Evolutionary conservation across 2,329 filamentous ascomycete genomes (phyloP).

Genomic region (Penicillium corylophilum): DNA sequence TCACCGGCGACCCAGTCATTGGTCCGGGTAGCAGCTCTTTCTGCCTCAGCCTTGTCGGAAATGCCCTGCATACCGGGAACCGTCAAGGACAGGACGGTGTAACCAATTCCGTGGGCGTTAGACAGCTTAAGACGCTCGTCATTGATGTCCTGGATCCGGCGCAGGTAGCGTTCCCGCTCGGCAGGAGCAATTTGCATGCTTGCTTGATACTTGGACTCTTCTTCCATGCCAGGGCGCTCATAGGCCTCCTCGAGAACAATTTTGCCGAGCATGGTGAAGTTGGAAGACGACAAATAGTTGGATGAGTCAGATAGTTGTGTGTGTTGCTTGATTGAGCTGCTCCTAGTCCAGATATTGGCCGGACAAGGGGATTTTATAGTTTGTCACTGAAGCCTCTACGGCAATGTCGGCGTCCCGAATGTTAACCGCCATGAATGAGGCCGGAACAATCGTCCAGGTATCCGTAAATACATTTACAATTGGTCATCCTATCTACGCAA

Average conservation of each 20-base stretch:
- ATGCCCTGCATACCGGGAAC: slow-evolving; percentile 47
- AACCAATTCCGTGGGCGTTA: slow-evolving; percentile 43
- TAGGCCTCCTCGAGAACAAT: slow-evolving; percentile 61
- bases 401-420: neutral
- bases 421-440: no score
- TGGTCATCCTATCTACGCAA: no score
- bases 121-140: slow-evolving; percentile 37
- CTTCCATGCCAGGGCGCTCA: slow-evolving; percentile 54
- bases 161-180: slow-evolving; percentile 55
- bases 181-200: slow-evolving; percentile 49
- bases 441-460: no score
- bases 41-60: slow-evolving; percentile 37
- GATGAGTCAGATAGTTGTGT: neutral
- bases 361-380: neutral
- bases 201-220: slow-evolving; percentile 59
- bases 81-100: slow-evolving; percentile 45
- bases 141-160: slow-evolving; percentile 52
- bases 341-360: no score
- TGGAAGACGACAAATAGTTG: neutral
- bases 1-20: slow-evolving; percentile 42
- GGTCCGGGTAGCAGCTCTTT: slow-evolving; percentile 37
- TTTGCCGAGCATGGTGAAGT: slow-evolving; percentile 54
- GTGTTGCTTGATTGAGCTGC: no score
- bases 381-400: neutral
- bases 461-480: no score